phyloP scores from a whole-genome alignment of 106 monocot species.

The Triglochin maritima region DNA sequence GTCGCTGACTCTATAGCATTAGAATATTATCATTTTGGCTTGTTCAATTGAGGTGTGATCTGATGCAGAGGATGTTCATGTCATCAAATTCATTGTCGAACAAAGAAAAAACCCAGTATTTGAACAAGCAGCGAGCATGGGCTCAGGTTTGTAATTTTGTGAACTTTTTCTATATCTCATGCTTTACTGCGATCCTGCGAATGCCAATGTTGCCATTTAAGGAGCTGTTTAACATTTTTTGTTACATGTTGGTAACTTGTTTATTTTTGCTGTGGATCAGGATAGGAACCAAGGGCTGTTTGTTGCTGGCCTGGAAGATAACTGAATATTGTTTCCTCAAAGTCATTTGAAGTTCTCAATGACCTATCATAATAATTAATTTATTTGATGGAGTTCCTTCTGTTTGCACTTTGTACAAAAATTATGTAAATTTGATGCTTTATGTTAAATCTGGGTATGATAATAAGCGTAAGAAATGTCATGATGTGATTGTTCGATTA shows the following conservation, averaged over 20 bases:
- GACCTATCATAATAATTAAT: too few species aligned
- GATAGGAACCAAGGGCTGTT: constrained; percentile 6
- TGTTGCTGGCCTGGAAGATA: not conserved
- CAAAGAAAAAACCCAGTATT: constrained; percentile 56
- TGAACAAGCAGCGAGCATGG: constrained; percentile 57
- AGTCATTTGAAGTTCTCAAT: too few species aligned
- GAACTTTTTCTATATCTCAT: too few species aligned
- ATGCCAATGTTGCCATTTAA: not conserved
- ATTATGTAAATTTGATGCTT: too few species aligned
- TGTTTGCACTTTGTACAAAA: too few species aligned
- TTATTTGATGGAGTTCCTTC: too few species aligned
- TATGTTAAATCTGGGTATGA: too few species aligned
- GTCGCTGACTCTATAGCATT: not conserved
- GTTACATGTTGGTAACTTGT: not conserved
- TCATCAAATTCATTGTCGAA: constrained; percentile 44
- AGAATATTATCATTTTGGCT: not conserved
- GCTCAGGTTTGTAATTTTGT: constrained; percentile 38
- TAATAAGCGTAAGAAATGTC: too few species aligned
- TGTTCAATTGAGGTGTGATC: not conserved
- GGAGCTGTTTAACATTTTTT: not conserved
- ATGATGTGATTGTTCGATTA: too few species aligned
- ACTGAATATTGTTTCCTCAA: not conserved
- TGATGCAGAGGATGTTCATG: constrained; percentile 52
- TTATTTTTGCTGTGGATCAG: not conserved
- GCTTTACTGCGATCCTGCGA: not conserved